phyloP scores from a whole-genome alignment of 257 asterid genomes.

The Apocynum venetum region DNA sequence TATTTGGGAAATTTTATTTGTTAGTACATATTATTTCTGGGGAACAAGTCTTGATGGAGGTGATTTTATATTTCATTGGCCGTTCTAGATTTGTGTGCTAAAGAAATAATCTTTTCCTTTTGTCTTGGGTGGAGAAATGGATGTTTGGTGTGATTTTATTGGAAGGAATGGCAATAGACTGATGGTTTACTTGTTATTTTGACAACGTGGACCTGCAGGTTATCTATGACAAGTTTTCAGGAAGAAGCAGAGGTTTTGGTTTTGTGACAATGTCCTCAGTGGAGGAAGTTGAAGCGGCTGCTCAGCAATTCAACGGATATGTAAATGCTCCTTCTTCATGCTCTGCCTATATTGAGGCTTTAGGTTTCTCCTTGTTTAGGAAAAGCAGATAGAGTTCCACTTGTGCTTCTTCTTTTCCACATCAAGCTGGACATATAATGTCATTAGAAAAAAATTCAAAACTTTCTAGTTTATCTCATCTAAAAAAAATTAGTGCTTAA shows the following conservation, averaged over 20 bases:
- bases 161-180: neutral
- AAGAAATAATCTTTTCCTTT: neutral
- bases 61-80: neutral
- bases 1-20: neutral
- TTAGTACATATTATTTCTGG: neutral
- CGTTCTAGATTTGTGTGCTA: neutral
- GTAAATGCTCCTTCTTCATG: constrained; percentile 39
- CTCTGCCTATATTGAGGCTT: neutral
- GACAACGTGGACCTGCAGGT: constrained; percentile 42
- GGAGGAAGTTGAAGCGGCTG: constrained; percentile 78
- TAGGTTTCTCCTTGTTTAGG: neutral
- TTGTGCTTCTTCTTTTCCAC: neutral
- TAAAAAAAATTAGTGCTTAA: neutral
- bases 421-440: neutral
- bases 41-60: neutral
- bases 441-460: no score
- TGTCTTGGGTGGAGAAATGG: neutral
- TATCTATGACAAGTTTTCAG: constrained; percentile 75
- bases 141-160: neutral
- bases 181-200: neutral
- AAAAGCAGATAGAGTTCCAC: neutral
- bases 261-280: constrained; percentile 80
- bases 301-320: constrained; percentile 68
- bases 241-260: constrained; percentile 92
- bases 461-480: no score